Evolutionary conservation across 306 rosid genomes (phyloP).

Genomic region (Vigna angularis): DNA sequence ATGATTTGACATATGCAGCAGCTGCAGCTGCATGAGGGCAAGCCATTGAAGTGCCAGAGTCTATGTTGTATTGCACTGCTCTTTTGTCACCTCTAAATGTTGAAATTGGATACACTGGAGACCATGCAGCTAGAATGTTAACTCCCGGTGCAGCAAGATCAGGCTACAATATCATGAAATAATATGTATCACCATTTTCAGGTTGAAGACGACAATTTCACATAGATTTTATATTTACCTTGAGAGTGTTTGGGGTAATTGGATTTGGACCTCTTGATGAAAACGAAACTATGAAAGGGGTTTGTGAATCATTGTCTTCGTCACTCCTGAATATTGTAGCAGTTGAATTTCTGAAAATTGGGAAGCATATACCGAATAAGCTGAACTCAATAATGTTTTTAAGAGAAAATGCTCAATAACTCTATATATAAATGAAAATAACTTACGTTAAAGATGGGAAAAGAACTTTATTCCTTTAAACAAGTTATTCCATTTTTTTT

Average conservation of each 20-base stretch:
- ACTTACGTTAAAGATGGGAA: too few species aligned
- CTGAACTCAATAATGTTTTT: too few species aligned
- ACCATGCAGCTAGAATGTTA: slow-evolving; percentile 55
- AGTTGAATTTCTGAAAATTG: slow-evolving; percentile 40
- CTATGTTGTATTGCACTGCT: background rate
- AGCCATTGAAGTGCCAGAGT: slow-evolving; percentile 62
- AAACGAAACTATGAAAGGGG: slow-evolving; percentile 47
- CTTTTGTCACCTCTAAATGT: slow-evolving; percentile 29
- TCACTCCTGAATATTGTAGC: slow-evolving; percentile 55
- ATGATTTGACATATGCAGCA: slow-evolving; percentile 65
- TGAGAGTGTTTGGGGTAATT: slow-evolving; percentile 51
- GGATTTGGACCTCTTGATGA: slow-evolving; percentile 77
- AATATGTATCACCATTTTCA: background rate
- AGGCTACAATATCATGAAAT: slow-evolving; percentile 45
- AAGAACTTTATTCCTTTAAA: too few species aligned
- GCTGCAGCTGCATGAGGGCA: slow-evolving; percentile 57
- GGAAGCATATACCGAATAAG: background rate
- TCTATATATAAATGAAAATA: too few species aligned
- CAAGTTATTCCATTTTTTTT: too few species aligned
- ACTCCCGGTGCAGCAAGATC: slow-evolving; percentile 59
- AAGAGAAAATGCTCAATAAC: too few species aligned
- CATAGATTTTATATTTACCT: slow-evolving; percentile 38
- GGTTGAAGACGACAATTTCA: background rate
- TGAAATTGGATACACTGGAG: slow-evolving; percentile 34
- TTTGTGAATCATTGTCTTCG: slow-evolving; percentile 25